phyloP scores from a whole-genome alignment of 192 early-diverging fungal genomes.

The Mortierella antarctica region DNA sequence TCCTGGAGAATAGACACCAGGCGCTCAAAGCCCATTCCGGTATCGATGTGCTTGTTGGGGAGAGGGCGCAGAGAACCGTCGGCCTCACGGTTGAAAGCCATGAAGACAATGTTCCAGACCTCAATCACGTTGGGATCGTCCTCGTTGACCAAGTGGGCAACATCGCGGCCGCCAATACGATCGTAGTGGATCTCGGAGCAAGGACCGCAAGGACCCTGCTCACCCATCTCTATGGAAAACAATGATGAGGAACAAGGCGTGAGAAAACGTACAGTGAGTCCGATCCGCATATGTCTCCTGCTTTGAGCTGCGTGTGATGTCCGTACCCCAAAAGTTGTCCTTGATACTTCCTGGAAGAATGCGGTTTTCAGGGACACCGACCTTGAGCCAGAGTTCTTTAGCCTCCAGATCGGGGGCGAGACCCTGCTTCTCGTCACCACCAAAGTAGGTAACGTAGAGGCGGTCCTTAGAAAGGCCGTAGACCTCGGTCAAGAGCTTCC shows the following conservation, averaged over 20 bases:
- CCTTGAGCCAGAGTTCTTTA: slow-evolving; percentile 90
- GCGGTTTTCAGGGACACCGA: slow-evolving; percentile 85
- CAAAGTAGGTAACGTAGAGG: slow-evolving; percentile 98
- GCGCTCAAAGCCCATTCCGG: slow-evolving; percentile 97
- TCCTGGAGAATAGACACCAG: slow-evolving; percentile 94
- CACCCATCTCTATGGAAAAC: slow-evolving; percentile 86
- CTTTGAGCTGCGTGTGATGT: not conserved
- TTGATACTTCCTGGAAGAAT: slow-evolving; percentile 90
- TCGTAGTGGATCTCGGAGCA: slow-evolving; percentile 99
- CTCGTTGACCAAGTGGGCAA: slow-evolving; percentile 89
- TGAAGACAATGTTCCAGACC: slow-evolving; percentile 99
- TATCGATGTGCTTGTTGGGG: slow-evolving; percentile 98
- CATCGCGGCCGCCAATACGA: slow-evolving; percentile 94
- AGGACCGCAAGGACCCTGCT: slow-evolving; percentile 96
- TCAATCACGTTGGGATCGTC: slow-evolving; percentile 98
- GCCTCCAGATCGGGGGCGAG: slow-evolving; percentile 90
- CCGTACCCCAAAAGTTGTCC: slow-evolving; percentile 97
- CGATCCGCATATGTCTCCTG: not conserved
- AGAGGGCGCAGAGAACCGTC: slow-evolving; percentile 88
- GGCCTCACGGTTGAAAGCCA: slow-evolving; percentile 97
- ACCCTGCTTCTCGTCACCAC: slow-evolving; percentile 84
- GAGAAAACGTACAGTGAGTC: not conserved
- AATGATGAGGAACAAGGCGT: not conserved
- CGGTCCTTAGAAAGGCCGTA: slow-evolving; percentile 85
- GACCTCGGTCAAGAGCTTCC: slow-evolving; percentile 92